phyloP scores from a whole-genome alignment of 495 filamentous ascomycete species.

The Letharia lupina region DNA sequence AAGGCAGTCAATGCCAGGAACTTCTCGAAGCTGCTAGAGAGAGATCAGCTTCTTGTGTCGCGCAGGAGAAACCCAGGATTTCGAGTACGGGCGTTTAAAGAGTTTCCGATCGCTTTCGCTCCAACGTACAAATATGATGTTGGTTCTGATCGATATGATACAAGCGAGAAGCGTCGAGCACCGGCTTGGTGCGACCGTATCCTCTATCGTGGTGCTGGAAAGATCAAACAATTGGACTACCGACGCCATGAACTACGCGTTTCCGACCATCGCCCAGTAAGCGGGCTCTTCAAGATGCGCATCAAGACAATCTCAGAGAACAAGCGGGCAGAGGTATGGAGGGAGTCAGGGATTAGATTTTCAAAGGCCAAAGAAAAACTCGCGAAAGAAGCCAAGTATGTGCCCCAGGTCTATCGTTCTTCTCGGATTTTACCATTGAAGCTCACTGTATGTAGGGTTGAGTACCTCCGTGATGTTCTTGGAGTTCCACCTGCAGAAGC shows the following conservation, averaged over 20 bases:
- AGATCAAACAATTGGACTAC: slow-evolving; percentile 82
- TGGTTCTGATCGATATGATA: slow-evolving; percentile 86
- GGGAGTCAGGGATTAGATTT: slow-evolving; percentile 62
- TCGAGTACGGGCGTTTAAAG: slow-evolving; percentile 74
- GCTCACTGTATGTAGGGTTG: slow-evolving; percentile 32
- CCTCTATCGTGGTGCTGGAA: slow-evolving; percentile 73
- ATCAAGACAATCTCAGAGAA: slow-evolving; percentile 69
- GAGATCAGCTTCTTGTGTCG: slow-evolving; percentile 86
- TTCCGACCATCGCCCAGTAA: slow-evolving; percentile 91
- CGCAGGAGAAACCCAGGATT: slow-evolving; percentile 82
- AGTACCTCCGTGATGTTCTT: slow-evolving; percentile 46
- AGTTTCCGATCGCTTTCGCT: slow-evolving; percentile 78
- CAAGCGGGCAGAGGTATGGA: slow-evolving; percentile 57
- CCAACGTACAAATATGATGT: slow-evolving; percentile 99
- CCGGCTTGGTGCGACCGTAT: slow-evolving; percentile 96
- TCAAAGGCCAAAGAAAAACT: slow-evolving; percentile 56
- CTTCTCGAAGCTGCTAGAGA: slow-evolving; percentile 80
- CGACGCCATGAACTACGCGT: slow-evolving; percentile 78
- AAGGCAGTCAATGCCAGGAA: slow-evolving; percentile 71
- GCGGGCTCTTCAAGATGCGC: slow-evolving; percentile 67
- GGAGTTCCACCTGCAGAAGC: slow-evolving; percentile 42
- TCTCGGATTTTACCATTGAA: not conserved
- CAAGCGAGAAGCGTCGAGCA: slow-evolving; percentile 87
- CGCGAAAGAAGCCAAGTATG: slow-evolving; percentile 55
- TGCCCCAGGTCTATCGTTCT: slow-evolving; percentile 4